Conservation (phyloP, 176 grass and related monocot genomes). For the Lolium perenne region DNA sequence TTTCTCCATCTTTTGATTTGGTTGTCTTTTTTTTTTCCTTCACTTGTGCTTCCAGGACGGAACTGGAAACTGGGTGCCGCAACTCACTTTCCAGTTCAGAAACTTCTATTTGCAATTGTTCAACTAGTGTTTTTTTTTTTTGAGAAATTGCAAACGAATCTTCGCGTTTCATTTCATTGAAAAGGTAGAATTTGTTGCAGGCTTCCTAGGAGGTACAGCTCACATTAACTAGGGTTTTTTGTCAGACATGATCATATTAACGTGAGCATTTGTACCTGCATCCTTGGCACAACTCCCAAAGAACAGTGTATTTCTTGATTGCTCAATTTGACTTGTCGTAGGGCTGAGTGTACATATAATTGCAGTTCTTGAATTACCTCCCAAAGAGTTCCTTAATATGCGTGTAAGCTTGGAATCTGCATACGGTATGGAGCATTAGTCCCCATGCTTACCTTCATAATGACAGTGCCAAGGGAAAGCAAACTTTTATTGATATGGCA, state of each 20-base stretch:
- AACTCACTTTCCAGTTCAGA: slow-evolving; percentile 79
- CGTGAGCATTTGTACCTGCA: slow-evolving; percentile 79
- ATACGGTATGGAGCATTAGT: slow-evolving; percentile 79
- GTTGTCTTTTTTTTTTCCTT: slow-evolving; percentile 69
- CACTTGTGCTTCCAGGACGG: slow-evolving; percentile 61
- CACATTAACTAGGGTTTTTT: too few species aligned
- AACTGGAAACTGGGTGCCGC: slow-evolving; percentile 58
- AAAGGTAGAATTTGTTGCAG: too few species aligned
- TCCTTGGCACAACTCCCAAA: slow-evolving; percentile 90
- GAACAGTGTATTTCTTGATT: slow-evolving; percentile 84
- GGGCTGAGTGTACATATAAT: slow-evolving; percentile 90
- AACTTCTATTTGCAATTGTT: slow-evolving; percentile 67
- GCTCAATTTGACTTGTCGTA: slow-evolving; percentile 73
- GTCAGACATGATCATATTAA: slow-evolving; percentile 92
- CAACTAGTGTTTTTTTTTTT: slow-evolving; percentile 76
- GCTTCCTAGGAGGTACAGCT: too few species aligned
- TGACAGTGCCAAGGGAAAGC: slow-evolving; percentile 84
- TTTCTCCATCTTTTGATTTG: slow-evolving; percentile 66
- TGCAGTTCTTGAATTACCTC: slow-evolving; percentile 85
- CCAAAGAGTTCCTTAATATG: slow-evolving; percentile 80
- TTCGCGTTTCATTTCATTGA: too few species aligned
- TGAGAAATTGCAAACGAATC: too few species aligned
- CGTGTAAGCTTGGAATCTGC: slow-evolving; percentile 93
- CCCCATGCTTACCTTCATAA: slow-evolving; percentile 83
- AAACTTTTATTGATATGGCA: slow-evolving; percentile 92